Conservation (phyloP, 2,329 filamentous ascomycete genomes). For the Colletotrichum costaricense region DNA sequence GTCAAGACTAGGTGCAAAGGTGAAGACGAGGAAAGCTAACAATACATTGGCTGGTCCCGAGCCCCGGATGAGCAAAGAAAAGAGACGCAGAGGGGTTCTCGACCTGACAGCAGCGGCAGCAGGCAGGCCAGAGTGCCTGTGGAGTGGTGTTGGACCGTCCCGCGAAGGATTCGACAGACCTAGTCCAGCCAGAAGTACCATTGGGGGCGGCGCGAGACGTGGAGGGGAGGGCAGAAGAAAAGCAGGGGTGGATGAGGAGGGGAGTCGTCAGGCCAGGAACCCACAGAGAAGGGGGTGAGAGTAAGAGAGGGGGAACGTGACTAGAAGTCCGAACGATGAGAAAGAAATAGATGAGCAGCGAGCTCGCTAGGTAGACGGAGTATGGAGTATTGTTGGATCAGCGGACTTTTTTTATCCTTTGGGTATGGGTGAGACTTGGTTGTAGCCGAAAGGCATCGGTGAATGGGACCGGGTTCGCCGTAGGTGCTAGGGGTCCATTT, state of each 20-base stretch:
- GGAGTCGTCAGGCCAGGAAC: not conserved
- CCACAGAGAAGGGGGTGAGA: not conserved
- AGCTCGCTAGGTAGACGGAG: not conserved
- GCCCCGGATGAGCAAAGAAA: not conserved
- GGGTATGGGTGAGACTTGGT: not conserved
- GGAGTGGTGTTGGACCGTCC: constrained; percentile 19
- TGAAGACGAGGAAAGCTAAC: not conserved
- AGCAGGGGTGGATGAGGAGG: not conserved
- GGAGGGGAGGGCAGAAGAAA: not conserved
- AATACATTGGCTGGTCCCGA: not conserved
- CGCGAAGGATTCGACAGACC: constrained; percentile 26
- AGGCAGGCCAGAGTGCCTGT: not conserved
- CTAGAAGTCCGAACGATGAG: not conserved
- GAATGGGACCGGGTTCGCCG: not conserved
- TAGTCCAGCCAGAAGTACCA: constrained; percentile 15
- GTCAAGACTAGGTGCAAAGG: not conserved
- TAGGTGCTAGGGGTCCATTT: not conserved
- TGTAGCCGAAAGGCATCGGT: not conserved
- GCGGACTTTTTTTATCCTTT: not conserved
- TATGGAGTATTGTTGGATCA: not conserved
- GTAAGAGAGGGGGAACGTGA: not conserved
- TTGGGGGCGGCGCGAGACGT: constrained; percentile 30
- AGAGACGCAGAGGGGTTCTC: not conserved
- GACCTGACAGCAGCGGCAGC: not conserved
- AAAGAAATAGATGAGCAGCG: not conserved